A percentile compares a stretch with the other conserved stretches of the same genome.
These are phyloP conservation scores for Alternaria arborescens DNA, from an alignment of 2,329 filamentous ascomycete genomes.

Conservation along the genomic window DNA sequence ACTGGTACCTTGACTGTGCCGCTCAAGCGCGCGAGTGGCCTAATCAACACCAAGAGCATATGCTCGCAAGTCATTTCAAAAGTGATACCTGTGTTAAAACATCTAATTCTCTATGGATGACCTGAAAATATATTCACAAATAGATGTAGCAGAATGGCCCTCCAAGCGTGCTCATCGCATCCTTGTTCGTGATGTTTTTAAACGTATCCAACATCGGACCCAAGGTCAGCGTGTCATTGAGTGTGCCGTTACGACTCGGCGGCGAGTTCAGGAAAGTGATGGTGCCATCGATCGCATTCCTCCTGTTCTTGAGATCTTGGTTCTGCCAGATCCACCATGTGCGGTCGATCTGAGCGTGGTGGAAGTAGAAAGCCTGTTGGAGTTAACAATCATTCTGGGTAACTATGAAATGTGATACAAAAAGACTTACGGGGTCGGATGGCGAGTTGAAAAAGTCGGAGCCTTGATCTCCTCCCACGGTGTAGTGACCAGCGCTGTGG, in stretches of 20 bases:
- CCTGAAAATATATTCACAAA: background rate
- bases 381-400: background rate
- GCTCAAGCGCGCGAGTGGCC: background rate
- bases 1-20: background rate
- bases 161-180: conserved; percentile 53
- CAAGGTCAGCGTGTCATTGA: conserved; percentile 55
- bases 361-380: conserved; percentile 52
- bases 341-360: conserved; percentile 59
- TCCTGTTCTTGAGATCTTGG: conserved; percentile 48
- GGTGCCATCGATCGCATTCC: conserved; percentile 53
- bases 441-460: conserved; percentile 56
- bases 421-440: conserved; percentile 47
- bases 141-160: conserved; percentile 59
- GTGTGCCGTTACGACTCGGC: conserved; percentile 54
- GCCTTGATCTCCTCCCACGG: conserved; percentile 13
- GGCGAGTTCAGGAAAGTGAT: conserved; percentile 56
- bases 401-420: accelerated
- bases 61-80: no score
- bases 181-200: conserved; percentile 41
- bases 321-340: conserved; percentile 62
- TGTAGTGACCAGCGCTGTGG: conserved; percentile 57
- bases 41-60: background rate
- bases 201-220: conserved; percentile 33
- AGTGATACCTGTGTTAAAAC: background rate
- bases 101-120: background rate